phyloP scores from a whole-genome alignment of 257 asterid genomes.

The Solanum peruvianum region DNA sequence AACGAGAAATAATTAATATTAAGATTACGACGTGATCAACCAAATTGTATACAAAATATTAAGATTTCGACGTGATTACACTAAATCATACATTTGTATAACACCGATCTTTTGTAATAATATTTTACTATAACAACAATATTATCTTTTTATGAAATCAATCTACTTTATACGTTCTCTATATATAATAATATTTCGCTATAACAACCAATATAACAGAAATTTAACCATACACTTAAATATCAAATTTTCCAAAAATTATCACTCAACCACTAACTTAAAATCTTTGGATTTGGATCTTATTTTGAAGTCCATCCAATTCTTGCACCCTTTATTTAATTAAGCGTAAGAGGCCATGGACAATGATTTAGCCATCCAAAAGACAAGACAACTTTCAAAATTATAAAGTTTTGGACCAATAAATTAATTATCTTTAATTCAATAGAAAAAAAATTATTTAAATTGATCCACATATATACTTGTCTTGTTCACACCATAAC shows the following conservation, averaged over 20 bases:
- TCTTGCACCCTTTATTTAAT: background rate
- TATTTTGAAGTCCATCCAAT: background rate
- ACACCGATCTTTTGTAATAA: too few relatives aligned
- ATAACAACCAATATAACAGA: too few relatives aligned
- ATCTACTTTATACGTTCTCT: background rate
- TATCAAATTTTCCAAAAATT: background rate
- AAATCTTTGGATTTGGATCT: background rate
- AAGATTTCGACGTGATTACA: too few relatives aligned
- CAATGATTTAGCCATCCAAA: background rate
- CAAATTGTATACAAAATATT: too few relatives aligned
- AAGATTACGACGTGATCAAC: too few relatives aligned
- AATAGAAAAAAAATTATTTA: background rate
- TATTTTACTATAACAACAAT: too few relatives aligned
- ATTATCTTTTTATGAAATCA: too few relatives aligned
- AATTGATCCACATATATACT: background rate
- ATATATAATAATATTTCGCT: too few relatives aligned
- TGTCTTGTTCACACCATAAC: background rate
- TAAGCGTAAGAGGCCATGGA: background rate
- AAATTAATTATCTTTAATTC: background rate
- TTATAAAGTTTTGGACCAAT: background rate
- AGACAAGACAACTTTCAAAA: background rate
- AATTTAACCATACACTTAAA: too few relatives aligned
- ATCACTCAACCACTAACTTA: background rate
- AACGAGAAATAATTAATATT: too few relatives aligned
- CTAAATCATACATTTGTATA: too few relatives aligned